Conservation (phyloP, 805 yeast genomes). For the Yamadazyma phyllophila region DNA sequence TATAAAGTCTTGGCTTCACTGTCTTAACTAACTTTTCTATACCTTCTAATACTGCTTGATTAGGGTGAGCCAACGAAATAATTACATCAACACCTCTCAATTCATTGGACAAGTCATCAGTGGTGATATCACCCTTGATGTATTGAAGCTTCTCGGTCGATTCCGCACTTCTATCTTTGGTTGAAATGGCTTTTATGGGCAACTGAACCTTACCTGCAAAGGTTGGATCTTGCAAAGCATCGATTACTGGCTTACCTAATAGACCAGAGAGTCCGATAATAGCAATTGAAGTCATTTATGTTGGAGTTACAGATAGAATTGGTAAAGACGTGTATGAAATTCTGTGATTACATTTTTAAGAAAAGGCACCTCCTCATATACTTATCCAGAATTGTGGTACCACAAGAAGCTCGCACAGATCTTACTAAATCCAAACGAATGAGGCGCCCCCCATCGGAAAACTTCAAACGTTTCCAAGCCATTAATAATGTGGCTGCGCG, state of each 20-base stretch:
- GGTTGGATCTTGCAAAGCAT: constrained; percentile 41
- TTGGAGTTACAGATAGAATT: neutral
- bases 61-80: constrained; percentile 41
- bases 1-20: constrained; percentile 49
- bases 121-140: constrained; percentile 29
- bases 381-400: too few relatives aligned
- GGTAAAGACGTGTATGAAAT: neutral
- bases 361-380: too few relatives aligned
- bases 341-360: neutral
- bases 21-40: constrained; percentile 38
- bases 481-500: neutral
- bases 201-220: constrained; percentile 41
- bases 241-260: constrained; percentile 48
- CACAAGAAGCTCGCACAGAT: too few relatives aligned
- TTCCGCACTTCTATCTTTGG: constrained; percentile 30
- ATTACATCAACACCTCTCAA: constrained; percentile 51
- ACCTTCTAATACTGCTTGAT: constrained; percentile 28
- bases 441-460: neutral
- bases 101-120: constrained; percentile 27
- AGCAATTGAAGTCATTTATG: constrained; percentile 37
- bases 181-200: constrained; percentile 53
- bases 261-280: constrained; percentile 53
- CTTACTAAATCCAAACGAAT: neutral
- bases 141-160: constrained; percentile 40
- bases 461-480: neutral